Evolutionary conservation across 257 asterid species (phyloP), one percentile per base, ranked within the genome.

Genomic region (Ocimum tenuiflorum): DNA sequence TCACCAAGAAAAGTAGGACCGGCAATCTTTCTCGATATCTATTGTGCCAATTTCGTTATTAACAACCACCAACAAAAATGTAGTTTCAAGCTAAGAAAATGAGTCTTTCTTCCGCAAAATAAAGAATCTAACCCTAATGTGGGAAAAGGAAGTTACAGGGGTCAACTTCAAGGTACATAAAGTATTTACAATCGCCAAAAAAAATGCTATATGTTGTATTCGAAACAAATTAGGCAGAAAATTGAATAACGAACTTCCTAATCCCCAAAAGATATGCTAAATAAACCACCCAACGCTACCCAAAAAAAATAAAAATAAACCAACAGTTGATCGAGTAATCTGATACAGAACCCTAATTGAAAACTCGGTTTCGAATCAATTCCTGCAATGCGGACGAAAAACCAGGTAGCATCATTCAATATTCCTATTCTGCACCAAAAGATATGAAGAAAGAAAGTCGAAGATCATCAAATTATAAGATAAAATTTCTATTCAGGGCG

Each of bases 291-390:
- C 46, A 46, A 31, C 68, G 76, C 76, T 39, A 51, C 65, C 42
- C 1, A 38, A 10, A 51, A 41, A 65, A 12, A 3, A 41, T 10
- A n/a, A 9, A 15, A 15, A 18, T 50, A 43, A 43, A 0, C 14
- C 45, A 36, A 73, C 46, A 69, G 71, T 42, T 75, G 77, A 75
- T 72, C 83, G 64, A 43, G 57, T 71, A 63, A 77, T 65, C 69
- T 9, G 65, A 60, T 38, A 73, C 75, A 76, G 71, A 78, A 73
- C 81, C 86, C 82, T 76, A 76, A 76, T 70, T 47, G 48, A 59
- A 38, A 80, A 51, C 63, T 39, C 29, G 49, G 55, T 29, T 27
- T 23, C 66, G 54, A 9, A 18, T 24, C 41, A 66, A 60, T 63
- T 23, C 55, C 62, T 50, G 65, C 73, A 81, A 72, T 81, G 86